These are phyloP conservation scores for Hymenochaete sp. DNA, from an alignment of 1,284 basidiomycete species.

Conservation along the genomic window DNA sequence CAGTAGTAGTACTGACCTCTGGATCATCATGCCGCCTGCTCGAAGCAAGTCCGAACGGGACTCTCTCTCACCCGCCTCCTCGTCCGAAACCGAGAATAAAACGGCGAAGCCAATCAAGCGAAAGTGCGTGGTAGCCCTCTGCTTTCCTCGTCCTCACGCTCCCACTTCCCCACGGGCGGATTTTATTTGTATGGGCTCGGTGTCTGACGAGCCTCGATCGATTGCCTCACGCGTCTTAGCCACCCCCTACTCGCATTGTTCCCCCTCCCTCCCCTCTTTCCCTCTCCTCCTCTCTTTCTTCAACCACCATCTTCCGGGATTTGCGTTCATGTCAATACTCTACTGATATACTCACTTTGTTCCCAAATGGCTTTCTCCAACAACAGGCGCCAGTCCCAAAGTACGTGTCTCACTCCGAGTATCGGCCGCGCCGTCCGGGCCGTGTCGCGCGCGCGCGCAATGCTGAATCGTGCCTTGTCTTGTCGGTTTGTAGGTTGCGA, in stretches of 20 bases:
- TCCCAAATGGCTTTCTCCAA: conserved; percentile 21
- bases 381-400: conserved; percentile 70
- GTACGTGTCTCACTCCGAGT: conserved; percentile 33
- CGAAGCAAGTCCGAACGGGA: conserved; percentile 56
- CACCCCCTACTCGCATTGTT: conserved; percentile 28
- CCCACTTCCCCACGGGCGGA: conserved; percentile 20
- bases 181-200: too few relatives aligned
- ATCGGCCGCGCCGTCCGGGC: conserved; percentile 17
- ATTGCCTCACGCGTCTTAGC: conserved; percentile 20
- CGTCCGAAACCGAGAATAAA: conserved; percentile 47
- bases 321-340: too few relatives aligned
- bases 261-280: conserved; percentile 21
- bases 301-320: conserved; percentile 17
- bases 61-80: conserved; percentile 33
- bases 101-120: conserved; percentile 51
- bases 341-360: conserved; percentile 15
- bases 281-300: conserved; percentile 21
- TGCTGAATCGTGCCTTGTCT: conserved; percentile 1
- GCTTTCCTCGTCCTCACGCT: conserved; percentile 29
- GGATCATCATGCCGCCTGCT: conserved; percentile 48
- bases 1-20: conserved; percentile 19
- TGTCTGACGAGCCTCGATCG: too few relatives aligned
- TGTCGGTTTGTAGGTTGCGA: conserved; percentile 55
- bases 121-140: conserved; percentile 48
- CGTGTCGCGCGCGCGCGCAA: conserved; percentile 2